A percentile compares a stretch with the other conserved stretches of the same genome.
Conservation (phyloP, 2,329 filamentous ascomycete genomes). For the Trichoderma polysporum region DNA sequence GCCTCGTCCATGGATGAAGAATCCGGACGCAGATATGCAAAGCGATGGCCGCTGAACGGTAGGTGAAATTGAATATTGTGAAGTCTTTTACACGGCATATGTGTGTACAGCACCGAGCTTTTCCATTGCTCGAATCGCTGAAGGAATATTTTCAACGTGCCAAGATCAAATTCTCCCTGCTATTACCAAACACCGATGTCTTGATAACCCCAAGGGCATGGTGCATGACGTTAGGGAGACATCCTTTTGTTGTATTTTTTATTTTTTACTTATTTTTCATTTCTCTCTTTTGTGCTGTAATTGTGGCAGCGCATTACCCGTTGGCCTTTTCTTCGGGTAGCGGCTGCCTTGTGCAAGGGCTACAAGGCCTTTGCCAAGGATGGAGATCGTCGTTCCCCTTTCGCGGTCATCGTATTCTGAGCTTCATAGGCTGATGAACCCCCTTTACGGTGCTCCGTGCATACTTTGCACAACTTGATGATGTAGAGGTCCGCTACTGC, state of each 20-base stretch:
- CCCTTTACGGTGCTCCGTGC: background rate
- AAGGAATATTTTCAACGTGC: slow-evolving; percentile 56
- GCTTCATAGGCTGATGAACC: background rate
- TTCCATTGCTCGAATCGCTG: slow-evolving; percentile 52
- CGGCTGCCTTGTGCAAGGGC: background rate
- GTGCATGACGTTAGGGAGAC: slow-evolving; percentile 59
- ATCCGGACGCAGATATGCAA: background rate
- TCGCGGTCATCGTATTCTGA: background rate
- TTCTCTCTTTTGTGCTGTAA: background rate
- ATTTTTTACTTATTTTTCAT: background rate
- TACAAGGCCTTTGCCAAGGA: background rate
- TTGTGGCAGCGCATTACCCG: background rate
- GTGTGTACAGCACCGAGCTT: slow-evolving; percentile 60
- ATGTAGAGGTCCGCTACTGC: background rate
- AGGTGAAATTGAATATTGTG: background rate
- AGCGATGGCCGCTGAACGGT: background rate
- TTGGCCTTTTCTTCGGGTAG: background rate
- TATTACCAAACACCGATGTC: slow-evolving; percentile 60
- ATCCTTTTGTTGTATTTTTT: slow-evolving; percentile 27
- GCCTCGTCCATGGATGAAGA: background rate
- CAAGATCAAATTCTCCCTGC: slow-evolving; percentile 50
- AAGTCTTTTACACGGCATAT: slow-evolving; percentile 45
- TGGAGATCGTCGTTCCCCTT: background rate
- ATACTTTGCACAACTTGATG: background rate
- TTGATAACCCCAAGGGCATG: slow-evolving; percentile 41